A percentile compares a stretch with the other conserved stretches of the same genome.
Conservation (phyloP, 2,329 filamentous ascomycete species). For the Bisporella sp. region DNA sequence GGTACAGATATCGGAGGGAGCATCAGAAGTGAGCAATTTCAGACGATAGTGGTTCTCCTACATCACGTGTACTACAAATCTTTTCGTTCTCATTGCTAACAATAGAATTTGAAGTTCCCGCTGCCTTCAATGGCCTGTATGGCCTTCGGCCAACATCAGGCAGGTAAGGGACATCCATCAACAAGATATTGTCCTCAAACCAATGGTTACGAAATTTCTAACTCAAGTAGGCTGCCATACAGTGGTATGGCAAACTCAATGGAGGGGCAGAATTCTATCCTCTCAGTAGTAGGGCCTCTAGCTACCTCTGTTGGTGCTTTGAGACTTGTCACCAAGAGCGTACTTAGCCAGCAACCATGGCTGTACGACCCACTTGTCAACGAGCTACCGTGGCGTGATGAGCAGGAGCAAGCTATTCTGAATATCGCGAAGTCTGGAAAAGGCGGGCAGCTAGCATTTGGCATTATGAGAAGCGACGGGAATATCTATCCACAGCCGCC, state of each 20-base stretch:
- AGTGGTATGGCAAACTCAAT: slow-evolving; percentile 53
- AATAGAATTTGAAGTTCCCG: slow-evolving; percentile 27
- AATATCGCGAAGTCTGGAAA: slow-evolving; percentile 32
- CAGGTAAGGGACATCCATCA: neutral
- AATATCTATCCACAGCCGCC: slow-evolving; percentile 47
- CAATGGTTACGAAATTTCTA: too few relatives aligned
- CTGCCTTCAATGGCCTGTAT: slow-evolving; percentile 32
- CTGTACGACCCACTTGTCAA: slow-evolving; percentile 56
- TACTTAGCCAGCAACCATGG: slow-evolving; percentile 58
- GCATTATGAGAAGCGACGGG: slow-evolving; percentile 45
- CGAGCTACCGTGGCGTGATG: slow-evolving; percentile 57
- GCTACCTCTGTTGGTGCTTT: slow-evolving; percentile 47
- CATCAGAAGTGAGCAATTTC: neutral
- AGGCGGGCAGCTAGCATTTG: slow-evolving; percentile 42
- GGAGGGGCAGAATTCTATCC: slow-evolving; percentile 52
- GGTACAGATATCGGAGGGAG: slow-evolving; percentile 26
- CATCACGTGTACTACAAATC: neutral
- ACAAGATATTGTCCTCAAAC: too few relatives aligned
- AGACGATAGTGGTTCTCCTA: neutral
- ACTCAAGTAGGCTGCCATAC: slow-evolving; percentile 32
- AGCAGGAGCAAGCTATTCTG: slow-evolving; percentile 28
- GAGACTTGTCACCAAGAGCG: slow-evolving; percentile 45
- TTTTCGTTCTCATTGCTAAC: slow-evolving; percentile 4
- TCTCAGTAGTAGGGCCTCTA: slow-evolving; percentile 58
- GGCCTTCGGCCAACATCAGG: slow-evolving; percentile 31